A percentile compares a stretch with the other conserved stretches of the same genome.
These are phyloP conservation scores for Carex pumila DNA, from an alignment of 176 grass and related monocot genomes.

Conservation along the genomic window DNA sequence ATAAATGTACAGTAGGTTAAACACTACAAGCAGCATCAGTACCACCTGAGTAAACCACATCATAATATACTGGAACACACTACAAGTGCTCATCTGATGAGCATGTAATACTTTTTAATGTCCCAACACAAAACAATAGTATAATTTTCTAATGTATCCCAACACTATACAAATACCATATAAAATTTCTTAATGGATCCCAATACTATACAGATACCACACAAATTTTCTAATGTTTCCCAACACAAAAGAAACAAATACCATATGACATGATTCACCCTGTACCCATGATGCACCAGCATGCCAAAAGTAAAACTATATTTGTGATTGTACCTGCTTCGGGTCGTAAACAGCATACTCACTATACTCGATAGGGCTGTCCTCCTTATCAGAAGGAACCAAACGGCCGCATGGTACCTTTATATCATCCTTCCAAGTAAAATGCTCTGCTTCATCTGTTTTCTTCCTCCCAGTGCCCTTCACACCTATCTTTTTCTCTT, in stretches of 20 bases:
- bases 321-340: conserved; percentile 36
- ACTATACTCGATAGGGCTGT: conserved; percentile 65
- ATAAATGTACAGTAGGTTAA: neutral
- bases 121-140: neutral
- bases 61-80: neutral
- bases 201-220: neutral
- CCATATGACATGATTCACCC: neutral
- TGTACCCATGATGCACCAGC: too few relatives aligned
- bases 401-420: conserved; percentile 73
- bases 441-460: conserved; percentile 52
- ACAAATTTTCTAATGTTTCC: neutral
- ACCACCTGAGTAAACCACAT: neutral
- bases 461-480: conserved; percentile 60
- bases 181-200: neutral
- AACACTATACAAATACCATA: neutral
- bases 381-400: conserved; percentile 45
- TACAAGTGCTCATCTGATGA: neutral
- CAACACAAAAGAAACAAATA: neutral
- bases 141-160: neutral
- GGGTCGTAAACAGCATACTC: conserved; percentile 75
- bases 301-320: neutral
- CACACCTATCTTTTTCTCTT: conserved; percentile 50
- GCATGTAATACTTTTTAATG: neutral
- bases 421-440: conserved; percentile 62
- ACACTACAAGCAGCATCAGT: neutral